These are phyloP conservation scores for Copromyces sp. DNA, from an alignment of 495 filamentous ascomycete species.

Conservation along the genomic window DNA sequence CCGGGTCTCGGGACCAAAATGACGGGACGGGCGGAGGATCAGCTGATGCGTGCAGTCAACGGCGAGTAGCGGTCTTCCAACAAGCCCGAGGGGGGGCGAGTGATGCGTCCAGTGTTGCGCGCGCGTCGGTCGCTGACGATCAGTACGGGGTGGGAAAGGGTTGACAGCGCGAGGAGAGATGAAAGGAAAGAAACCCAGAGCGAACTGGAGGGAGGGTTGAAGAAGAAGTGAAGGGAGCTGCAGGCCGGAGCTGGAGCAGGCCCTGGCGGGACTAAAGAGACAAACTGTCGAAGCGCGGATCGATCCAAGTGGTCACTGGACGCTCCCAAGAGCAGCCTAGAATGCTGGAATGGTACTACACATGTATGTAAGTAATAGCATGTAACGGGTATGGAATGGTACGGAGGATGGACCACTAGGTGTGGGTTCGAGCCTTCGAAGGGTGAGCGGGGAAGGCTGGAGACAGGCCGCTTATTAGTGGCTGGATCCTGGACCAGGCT, in stretches of 20 bases:
- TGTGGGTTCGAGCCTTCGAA: slow-evolving; percentile 5
- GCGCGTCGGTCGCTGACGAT: neutral
- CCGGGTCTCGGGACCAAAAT: neutral
- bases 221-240: neutral
- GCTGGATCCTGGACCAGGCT: slow-evolving; percentile 14
- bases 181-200: neutral
- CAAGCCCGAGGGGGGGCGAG: neutral
- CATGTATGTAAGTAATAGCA: neutral
- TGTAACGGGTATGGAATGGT: neutral
- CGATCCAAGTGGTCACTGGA: neutral
- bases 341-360: neutral
- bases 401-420: neutral
- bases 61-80: neutral
- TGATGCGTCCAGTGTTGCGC: neutral
- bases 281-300: neutral
- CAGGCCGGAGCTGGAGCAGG: neutral
- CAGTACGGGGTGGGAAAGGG: neutral
- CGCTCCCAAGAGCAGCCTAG: neutral
- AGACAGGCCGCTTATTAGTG: slow-evolving; percentile 16
- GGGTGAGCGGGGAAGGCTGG: slow-evolving; percentile 17
- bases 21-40: neutral
- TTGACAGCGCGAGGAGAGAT: neutral
- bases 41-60: neutral
- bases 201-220: neutral
- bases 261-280: neutral